Evolutionary conservation across 2,329 filamentous ascomycete species (phyloP), one percentile per base, ranked within the genome.

Genomic region (Paecilomyces dactylethromorphus): DNA sequence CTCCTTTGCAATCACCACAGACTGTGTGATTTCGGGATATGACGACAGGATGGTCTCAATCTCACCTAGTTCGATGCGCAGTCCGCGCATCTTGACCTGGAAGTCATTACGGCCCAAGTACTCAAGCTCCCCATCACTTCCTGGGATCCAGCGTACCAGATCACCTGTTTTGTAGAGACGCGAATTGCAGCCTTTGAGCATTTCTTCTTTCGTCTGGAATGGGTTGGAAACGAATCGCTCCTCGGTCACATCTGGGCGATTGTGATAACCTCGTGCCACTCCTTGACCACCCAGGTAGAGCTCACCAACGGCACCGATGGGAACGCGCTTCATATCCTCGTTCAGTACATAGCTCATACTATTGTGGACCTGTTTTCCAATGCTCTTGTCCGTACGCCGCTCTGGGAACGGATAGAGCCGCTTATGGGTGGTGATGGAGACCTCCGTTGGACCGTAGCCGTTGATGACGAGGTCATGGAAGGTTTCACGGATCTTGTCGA

Each of bases 121-220:
- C 69, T 89, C 86, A n/a, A 89, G 78, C 5, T 85, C 75, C 2
- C 87, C 87, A 3, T 81, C 85, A 15, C 33, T 39, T 39, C 33
- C 33, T 0, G 84, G 78, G 13, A 88, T 79, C 31, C 88, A 69
- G 3, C 85, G 79, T 0, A 87, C 87, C 56, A 85, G 79, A 68
- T 89, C 87, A 2, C 87, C 87, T 0, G 87, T 89, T 59, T 82
- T 81, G 69, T 90, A 89, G 84, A 89, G 88, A 15, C 84, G 81
- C 15, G 33, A 39, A 15, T 39, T 39, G 15, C 33, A 15, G 33
- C 33, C 33, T 15, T 39, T 15, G 33, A 8, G 33, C 33, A 8
- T 39, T 15, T 39, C 33, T 15, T 39, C 15, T 15, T 39, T 15
- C 15, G 33, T 39, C 33, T 39, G 33, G 33, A 39, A 39, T 39